These are phyloP conservation scores for Candida orba DNA, from an alignment of 805 yeast genomes.

Conservation along the genomic window DNA sequence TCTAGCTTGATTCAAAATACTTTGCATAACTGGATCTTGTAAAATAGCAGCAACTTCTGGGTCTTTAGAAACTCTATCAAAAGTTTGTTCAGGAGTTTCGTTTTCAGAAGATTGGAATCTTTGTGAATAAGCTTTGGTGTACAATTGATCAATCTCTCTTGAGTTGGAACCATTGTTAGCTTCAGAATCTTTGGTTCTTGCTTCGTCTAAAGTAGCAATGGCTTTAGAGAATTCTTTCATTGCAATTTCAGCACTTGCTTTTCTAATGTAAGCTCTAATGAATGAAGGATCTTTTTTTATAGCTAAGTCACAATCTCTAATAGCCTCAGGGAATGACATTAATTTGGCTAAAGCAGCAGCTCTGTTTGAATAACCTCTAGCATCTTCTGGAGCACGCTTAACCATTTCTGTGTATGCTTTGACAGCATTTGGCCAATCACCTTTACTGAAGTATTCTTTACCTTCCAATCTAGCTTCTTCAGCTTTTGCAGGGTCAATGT, in stretches of 20 bases:
- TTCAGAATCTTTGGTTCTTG: conserved; percentile 67
- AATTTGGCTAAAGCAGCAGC: conserved; percentile 95
- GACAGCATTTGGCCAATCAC: conserved; percentile 96
- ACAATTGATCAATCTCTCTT: conserved; percentile 76
- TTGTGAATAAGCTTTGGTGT: conserved; percentile 66
- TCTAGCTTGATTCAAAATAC: conserved; percentile 88
- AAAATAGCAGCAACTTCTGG: conserved; percentile 89
- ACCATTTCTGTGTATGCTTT: conserved; percentile 93
- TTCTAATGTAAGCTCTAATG: conserved; percentile 92
- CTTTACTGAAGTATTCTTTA: conserved; percentile 78
- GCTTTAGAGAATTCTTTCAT: conserved; percentile 81
- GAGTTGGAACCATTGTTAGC: conserved; percentile 51
- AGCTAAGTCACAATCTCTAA: conserved; percentile 86
- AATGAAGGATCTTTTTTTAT: conserved; percentile 82
- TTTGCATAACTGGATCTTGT: conserved; percentile 94
- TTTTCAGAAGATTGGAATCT: conserved; percentile 72
- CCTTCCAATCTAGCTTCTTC: conserved; percentile 94
- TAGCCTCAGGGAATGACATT: conserved; percentile 95
- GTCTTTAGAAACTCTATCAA: conserved; percentile 83
- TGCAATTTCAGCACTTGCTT: conserved; percentile 90
- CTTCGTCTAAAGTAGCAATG: conserved; percentile 72
- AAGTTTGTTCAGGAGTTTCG: conserved; percentile 91
- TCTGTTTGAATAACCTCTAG: conserved; percentile 94
- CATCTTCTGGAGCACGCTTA: conserved; percentile 94
- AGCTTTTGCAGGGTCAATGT: conserved; percentile 85